phyloP scores from a whole-genome alignment of 2,329 filamentous ascomycete genomes.

The Colletotrichum sojae region DNA sequence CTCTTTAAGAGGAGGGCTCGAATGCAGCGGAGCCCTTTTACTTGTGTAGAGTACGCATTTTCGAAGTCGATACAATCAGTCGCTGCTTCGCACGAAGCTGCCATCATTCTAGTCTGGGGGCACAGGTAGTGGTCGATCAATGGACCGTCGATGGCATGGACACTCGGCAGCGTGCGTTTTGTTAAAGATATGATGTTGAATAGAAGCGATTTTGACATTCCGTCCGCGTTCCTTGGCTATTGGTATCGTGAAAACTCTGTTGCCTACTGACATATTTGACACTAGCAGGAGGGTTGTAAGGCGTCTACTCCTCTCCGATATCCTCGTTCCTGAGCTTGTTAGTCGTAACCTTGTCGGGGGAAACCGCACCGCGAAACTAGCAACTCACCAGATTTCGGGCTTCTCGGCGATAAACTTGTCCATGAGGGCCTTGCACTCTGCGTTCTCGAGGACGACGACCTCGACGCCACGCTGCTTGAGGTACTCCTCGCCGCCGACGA shows the following conservation, averaged over 20 bases:
- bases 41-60: conserved; percentile 24
- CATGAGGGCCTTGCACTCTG: conserved; percentile 78
- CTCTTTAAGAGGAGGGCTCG: background rate
- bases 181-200: conserved; percentile 36
- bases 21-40: background rate
- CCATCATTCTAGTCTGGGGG: conserved; percentile 1
- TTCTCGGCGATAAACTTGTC: conserved; percentile 79
- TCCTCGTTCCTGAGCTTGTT: conserved; percentile 32
- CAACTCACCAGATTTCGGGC: conserved; percentile 77
- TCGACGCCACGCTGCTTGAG: conserved; percentile 78
- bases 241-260: background rate
- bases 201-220: conserved; percentile 30
- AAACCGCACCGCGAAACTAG: background rate
- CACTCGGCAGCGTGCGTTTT: conserved; percentile 1
- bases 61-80: background rate
- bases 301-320: conserved; percentile 34
- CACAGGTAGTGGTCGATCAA: too few relatives aligned
- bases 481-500: conserved; percentile 80
- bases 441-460: conserved; percentile 77
- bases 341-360: background rate
- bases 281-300: too few relatives aligned
- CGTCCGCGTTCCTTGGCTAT: background rate
- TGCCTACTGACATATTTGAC: background rate
- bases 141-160: background rate
- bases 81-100: background rate